Evolutionary conservation across 2,329 filamentous ascomycete species (phyloP), one percentile per base, ranked within the genome.

Genomic region (Neocucurbitaria cava): DNA sequence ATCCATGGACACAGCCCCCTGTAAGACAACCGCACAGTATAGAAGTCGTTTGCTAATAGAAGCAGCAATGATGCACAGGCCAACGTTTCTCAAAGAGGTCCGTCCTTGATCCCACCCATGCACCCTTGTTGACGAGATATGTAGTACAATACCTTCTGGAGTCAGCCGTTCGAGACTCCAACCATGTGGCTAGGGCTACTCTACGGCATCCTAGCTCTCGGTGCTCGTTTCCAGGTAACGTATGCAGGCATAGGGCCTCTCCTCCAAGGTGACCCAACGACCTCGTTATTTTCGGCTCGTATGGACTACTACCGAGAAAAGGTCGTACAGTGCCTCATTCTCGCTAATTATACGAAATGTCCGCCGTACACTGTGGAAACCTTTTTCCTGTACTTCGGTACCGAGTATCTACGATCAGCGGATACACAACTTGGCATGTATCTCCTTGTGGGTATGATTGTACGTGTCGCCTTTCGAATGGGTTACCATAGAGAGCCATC

Each of bases 121-220:
- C 21, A 24, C 9, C 39, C 9, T 17, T 20, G n/a, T 55, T 66
- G 30, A 68, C 38, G 7, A 10, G 4, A 3, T 24, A 30, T 15
- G 6, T 43, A 80, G 74, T 81, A 81, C 48, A 70, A 76, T 24
- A 44, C 58, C 2, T 81, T 82, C 56, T 82, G 79, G 79, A 48
- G 55, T n/a, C 66, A 74, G 33, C 77, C 75, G 1, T 71, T 67
- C 9, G 62, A 62, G 17, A 69, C 70, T 2, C 66, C 78, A 0
- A 71, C 77, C 8, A 75, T 77, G 59, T 82, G 79, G 79, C 56
- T 81, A 17, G 78, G 78, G 3, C 65, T 79, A 1, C 54, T 81
- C 7, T 82, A 80, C 58, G 67, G 69, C 40, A 71, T 77, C 46
- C 69, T 81, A n/a, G 54, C 65, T 24, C 51, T 71, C 1, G 66